Evolutionary conservation across 495 filamentous ascomycete species (phyloP).

Genomic region (Aspergillus asperescens): DNA sequence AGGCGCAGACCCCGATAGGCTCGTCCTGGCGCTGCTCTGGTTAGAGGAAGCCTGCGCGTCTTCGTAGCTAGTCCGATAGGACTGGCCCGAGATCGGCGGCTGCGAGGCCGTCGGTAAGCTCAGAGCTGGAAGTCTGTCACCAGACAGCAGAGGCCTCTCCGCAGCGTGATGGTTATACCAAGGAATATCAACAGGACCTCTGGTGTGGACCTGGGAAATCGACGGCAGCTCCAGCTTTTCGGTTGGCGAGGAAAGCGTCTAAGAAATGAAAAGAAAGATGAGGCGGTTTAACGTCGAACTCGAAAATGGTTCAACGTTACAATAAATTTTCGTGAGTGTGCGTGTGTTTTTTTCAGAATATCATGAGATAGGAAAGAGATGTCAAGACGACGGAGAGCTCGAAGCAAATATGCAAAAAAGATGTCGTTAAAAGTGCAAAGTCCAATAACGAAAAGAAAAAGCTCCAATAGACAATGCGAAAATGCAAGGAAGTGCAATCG

Average conservation of each 20-base stretch:
- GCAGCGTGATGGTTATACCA: slow-evolving; percentile 70
- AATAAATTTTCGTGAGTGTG: not conserved
- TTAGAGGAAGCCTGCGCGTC: slow-evolving; percentile 29
- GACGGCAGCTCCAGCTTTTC: slow-evolving; percentile 98
- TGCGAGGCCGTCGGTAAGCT: slow-evolving; percentile 69
- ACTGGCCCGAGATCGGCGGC: slow-evolving; percentile 45
- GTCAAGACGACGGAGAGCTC: slow-evolving; percentile 4
- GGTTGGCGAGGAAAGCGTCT: slow-evolving; percentile 54
- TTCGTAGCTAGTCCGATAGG: slow-evolving; percentile 48
- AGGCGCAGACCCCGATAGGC: slow-evolving; percentile 34
- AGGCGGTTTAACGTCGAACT: slow-evolving; percentile 23
- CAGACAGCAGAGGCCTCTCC: slow-evolving; percentile 61
- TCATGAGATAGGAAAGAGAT: slow-evolving; percentile 9
- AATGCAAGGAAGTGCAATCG: slow-evolving; percentile 35
- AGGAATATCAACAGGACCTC: slow-evolving; percentile 74
- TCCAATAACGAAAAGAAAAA: slow-evolving; percentile 21
- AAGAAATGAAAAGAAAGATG: slow-evolving; percentile 21
- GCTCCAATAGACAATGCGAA: slow-evolving; percentile 25
- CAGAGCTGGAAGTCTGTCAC: slow-evolving; percentile 73
- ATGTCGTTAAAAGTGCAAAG: slow-evolving; percentile 19
- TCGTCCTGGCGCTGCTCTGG: slow-evolving; percentile 34
- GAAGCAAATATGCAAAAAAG: slow-evolving; percentile 18
- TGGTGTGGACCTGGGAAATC: slow-evolving; percentile 84
- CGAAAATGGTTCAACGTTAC: slow-evolving; percentile 24
- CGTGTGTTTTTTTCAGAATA: not conserved